A percentile compares a stretch with the other conserved stretches of the same genome.
Evolutionary conservation across 2,329 filamentous ascomycete genomes (phyloP).

Genomic region (Fusarium bulbicola): DNA sequence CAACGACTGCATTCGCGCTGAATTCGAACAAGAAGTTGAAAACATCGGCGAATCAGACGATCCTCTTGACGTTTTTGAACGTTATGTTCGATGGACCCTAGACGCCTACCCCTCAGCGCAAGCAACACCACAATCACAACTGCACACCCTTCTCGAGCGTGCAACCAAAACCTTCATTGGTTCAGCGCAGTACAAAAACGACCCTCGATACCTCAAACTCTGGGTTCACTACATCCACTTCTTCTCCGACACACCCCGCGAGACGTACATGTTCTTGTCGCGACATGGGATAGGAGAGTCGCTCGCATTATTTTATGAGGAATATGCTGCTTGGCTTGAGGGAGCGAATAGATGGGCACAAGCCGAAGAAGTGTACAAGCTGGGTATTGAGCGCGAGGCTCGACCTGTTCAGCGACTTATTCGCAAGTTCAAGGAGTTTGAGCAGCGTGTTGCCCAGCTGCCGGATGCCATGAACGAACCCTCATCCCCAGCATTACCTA

Average conservation of each 20-base stretch:
- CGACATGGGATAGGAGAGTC: constrained; percentile 87
- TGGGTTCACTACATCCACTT: constrained; percentile 95
- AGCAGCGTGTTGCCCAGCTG: constrained; percentile 75
- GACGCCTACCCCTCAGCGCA: constrained; percentile 95
- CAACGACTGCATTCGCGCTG: constrained; percentile 80
- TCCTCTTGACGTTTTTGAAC: constrained; percentile 92
- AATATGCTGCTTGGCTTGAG: constrained; percentile 95
- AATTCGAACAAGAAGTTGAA: constrained; percentile 86
- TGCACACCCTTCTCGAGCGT: constrained; percentile 88
- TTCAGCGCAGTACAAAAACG: constrained; percentile 91
- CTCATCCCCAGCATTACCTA: constrained; percentile 86
- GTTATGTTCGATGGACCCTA: constrained; percentile 96
- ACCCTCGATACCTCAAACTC: constrained; percentile 89
- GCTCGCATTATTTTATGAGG: constrained; percentile 94
- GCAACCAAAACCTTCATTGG: constrained; percentile 90
- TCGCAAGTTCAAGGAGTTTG: constrained; percentile 93
- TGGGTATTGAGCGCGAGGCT: constrained; percentile 90
- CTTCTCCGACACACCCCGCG: constrained; percentile 91
- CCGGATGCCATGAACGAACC: constrained; percentile 72
- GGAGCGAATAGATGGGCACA: constrained; percentile 84
- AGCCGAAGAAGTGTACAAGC: constrained; percentile 90
- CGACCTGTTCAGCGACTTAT: constrained; percentile 81
- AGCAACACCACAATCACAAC: constrained; percentile 88
- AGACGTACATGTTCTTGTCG: constrained; percentile 90
- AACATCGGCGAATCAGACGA: constrained; percentile 89